A percentile compares a stretch with the other conserved stretches of the same genome.
phyloP scores from a whole-genome alignment of 345 rosid genomes.

The Turnera subulata region DNA sequence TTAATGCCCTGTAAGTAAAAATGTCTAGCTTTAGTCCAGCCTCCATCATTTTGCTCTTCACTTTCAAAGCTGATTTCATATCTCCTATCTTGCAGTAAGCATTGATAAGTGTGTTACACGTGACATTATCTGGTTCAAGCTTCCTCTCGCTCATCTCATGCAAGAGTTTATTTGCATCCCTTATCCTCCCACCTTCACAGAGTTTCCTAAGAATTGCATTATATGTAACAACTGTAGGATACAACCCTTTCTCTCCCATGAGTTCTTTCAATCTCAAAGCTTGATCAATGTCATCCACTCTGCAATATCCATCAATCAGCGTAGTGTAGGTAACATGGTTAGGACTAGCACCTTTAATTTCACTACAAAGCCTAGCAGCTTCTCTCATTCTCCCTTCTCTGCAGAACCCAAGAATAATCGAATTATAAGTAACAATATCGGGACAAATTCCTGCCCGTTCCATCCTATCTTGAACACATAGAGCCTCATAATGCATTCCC shows the following conservation, averaged over 20 bases:
- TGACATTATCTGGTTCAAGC: slow-evolving; percentile 75
- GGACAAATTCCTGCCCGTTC: slow-evolving; percentile 58
- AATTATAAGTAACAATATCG: slow-evolving; percentile 76
- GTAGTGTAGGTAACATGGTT: slow-evolving; percentile 76
- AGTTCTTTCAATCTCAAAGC: slow-evolving; percentile 65
- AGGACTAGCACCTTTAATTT: slow-evolving; percentile 54
- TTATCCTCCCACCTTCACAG: slow-evolving; percentile 77
- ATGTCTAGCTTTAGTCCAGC: slow-evolving; percentile 65
- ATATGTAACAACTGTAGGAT: slow-evolving; percentile 69
- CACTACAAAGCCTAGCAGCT: slow-evolving; percentile 64
- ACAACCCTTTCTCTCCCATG: slow-evolving; percentile 68
- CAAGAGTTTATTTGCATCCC: slow-evolving; percentile 70
- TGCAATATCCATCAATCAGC: slow-evolving; percentile 86
- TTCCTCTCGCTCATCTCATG: slow-evolving; percentile 73
- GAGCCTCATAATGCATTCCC: slow-evolving; percentile 92
- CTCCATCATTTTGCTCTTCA: slow-evolving; percentile 72
- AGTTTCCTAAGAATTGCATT: slow-evolving; percentile 73
- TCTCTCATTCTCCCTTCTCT: slow-evolving; percentile 97
- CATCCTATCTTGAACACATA: slow-evolving; percentile 83
- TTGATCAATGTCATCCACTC: slow-evolving; percentile 65
- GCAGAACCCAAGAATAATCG: slow-evolving; percentile 66
- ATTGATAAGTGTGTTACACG: slow-evolving; percentile 84
- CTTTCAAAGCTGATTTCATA: slow-evolving; percentile 73
- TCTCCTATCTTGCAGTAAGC: slow-evolving; percentile 88
- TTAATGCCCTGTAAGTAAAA: slow-evolving; percentile 68